A percentile compares a stretch with the other conserved stretches of the same genome.
Evolutionary conservation across 257 asterid species (phyloP).

Genomic region (Fraxinus excelsior): DNA sequence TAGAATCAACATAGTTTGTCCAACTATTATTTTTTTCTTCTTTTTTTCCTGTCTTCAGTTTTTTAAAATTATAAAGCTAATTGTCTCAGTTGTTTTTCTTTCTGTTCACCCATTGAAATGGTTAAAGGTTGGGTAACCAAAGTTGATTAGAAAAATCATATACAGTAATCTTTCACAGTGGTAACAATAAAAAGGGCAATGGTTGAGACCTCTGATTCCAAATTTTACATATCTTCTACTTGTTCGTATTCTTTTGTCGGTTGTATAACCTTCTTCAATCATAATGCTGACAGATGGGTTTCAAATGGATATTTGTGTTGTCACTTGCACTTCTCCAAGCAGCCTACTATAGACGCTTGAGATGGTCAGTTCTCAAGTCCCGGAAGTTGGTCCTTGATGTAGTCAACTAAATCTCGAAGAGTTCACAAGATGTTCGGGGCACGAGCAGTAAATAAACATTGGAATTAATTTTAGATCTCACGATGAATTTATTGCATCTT

Average conservation of each 20-base stretch:
- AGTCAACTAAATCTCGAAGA: conserved; percentile 42
- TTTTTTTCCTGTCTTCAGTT: too few species aligned
- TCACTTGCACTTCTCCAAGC: conserved; percentile 77
- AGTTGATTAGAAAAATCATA: not conserved
- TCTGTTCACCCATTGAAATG: not conserved
- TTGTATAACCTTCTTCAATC: conserved; percentile 14
- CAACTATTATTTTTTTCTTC: not conserved
- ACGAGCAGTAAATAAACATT: not conserved
- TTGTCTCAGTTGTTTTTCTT: not conserved
- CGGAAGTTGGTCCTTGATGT: conserved; percentile 74
- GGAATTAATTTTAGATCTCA: conserved; percentile 2
- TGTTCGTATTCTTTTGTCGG: too few species aligned
- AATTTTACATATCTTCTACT: too few species aligned
- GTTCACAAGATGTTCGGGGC: not conserved
- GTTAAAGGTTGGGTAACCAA: not conserved
- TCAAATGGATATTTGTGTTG: conserved; percentile 67
- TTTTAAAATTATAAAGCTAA: not conserved
- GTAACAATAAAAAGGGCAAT: not conserved
- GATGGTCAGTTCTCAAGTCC: conserved; percentile 69
- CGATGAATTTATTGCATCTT: not conserved
- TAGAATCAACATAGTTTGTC: not conserved
- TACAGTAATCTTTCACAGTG: not conserved
- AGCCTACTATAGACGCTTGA: conserved; percentile 62
- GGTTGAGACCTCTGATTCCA: not conserved
- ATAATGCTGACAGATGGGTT: conserved; percentile 57